A percentile compares a stretch with the other conserved stretches of the same genome.
phyloP scores from a whole-genome alignment of 148 eudicot species.

The Euryodendron excelsum region DNA sequence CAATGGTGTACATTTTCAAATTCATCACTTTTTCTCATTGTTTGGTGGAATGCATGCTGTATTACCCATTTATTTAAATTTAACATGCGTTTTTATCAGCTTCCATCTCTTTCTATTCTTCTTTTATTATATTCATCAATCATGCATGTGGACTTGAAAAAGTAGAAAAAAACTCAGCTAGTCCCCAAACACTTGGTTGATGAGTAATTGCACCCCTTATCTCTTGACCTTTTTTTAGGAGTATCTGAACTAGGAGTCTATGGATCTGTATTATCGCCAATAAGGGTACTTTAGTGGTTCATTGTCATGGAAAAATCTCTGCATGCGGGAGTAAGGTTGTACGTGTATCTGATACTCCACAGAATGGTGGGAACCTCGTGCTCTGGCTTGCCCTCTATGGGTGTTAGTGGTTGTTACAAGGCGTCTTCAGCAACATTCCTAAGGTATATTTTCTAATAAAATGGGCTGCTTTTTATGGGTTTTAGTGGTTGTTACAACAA shows the following conservation, averaged over 20 bases:
- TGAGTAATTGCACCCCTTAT: neutral
- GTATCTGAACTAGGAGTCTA: neutral
- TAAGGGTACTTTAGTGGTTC: too few species aligned
- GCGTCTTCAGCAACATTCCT: too few species aligned
- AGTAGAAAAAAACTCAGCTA: neutral
- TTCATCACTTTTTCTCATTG: neutral
- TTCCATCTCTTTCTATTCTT: neutral
- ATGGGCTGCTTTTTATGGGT: too few species aligned
- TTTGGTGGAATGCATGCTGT: conserved; percentile 11
- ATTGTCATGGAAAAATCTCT: too few species aligned
- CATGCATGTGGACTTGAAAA: neutral
- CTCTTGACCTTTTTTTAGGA: neutral
- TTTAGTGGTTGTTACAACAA: too few species aligned
- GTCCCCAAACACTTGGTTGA: neutral
- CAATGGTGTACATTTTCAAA: neutral
- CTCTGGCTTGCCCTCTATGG: too few species aligned
- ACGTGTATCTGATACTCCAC: too few species aligned
- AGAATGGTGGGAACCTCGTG: too few species aligned
- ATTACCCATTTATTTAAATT: neutral
- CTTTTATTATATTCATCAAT: neutral
- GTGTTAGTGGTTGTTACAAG: too few species aligned
- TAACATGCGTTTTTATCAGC: neutral
- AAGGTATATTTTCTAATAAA: too few species aligned
- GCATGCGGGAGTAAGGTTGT: too few species aligned
- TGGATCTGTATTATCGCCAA: too few species aligned